Evolutionary conservation across 495 filamentous ascomycete species (phyloP), one percentile per base, ranked within the genome.

Genomic region (Penicillium samsonianum): DNA sequence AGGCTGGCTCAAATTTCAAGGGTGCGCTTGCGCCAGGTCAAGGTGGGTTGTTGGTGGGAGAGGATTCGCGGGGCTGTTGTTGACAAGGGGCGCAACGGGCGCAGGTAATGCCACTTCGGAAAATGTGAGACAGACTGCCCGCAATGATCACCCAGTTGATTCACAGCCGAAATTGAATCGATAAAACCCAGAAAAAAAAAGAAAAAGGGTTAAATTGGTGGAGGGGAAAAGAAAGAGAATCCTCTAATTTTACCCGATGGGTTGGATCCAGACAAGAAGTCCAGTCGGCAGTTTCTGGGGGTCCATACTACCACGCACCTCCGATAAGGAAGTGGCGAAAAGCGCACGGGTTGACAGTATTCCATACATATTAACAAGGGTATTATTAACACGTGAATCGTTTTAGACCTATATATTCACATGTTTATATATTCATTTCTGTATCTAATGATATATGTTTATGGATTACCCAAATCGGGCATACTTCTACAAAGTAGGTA

Each of bases 41-140:
- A 55, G 61, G 58, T 45, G 57, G 45, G 56, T 25, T 59, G 63
- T 53, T 62, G 52, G 65, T 62, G 57, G 57, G 61, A 63, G 63
- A 62, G 61, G 67, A 63, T 64, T 72, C 71, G 71, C 73, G 69
- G 69, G 73, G 71, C 65, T 73, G 60, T 70, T 76, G 71, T 76
- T 74, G 71, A 74, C 71, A 69, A 59, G 62, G 65, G 67, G 64
- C 44, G 62, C 55, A 60, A 64, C 55, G 57, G 64, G 55, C 64
- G 64, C 62, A 63, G 53, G 59, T 67, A 69, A 67, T 67, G 69
- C 67, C 67, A 72, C 69, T 61, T 52, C 65, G 62, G 61, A 69
- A 70, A 69, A 67, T 65, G 67, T 62, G 59, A 61, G 57, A 63
- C 58, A 59, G 31, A 35, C 43, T 51, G 49, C 49, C 49, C 42